Evolutionary conservation across 345 rosid species (phyloP).

Genomic region (Syzygium aqueum): DNA sequence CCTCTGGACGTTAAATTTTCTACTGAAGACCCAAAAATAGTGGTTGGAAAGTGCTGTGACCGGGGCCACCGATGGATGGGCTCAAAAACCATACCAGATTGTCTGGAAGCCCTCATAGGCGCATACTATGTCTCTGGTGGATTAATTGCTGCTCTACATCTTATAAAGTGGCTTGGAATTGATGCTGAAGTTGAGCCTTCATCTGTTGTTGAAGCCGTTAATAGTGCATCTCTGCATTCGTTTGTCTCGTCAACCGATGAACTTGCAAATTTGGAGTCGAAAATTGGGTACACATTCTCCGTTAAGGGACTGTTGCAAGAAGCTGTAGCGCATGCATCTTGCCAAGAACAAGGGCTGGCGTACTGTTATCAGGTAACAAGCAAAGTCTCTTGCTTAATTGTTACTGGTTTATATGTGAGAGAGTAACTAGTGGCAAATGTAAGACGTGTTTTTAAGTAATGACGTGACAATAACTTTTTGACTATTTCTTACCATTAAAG

Average conservation of each 20-base stretch:
- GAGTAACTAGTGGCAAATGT: no score
- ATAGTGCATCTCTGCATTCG: conserved; percentile 31
- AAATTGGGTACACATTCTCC: conserved; percentile 51
- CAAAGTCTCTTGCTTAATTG: not conserved
- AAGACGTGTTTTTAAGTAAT: no score
- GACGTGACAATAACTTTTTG: not conserved
- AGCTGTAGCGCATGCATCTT: conserved; percentile 67
- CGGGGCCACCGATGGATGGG: conserved; percentile 82
- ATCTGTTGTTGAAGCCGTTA: conserved; percentile 35
- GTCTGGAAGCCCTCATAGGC: conserved; percentile 81
- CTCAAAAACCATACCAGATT: conserved; percentile 79
- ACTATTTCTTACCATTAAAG: not conserved
- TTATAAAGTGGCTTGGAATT: conserved; percentile 76
- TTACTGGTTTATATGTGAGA: no score
- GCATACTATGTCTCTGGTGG: conserved; percentile 74
- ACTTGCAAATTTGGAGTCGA: conserved; percentile 42
- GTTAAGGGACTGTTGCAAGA: conserved; percentile 67
- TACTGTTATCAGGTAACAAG: conserved; percentile 62
- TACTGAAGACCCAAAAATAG: conserved; percentile 32
- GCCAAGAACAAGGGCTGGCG: conserved; percentile 26
- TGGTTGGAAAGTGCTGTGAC: conserved; percentile 60
- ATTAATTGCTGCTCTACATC: conserved; percentile 44
- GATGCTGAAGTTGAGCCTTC: conserved; percentile 41
- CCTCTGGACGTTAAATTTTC: conserved; percentile 56
- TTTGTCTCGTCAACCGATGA: conserved; percentile 35